Base-by-base conservation (phyloP, 257 asterid species). In the Solanum ossicruentum region DNA sequence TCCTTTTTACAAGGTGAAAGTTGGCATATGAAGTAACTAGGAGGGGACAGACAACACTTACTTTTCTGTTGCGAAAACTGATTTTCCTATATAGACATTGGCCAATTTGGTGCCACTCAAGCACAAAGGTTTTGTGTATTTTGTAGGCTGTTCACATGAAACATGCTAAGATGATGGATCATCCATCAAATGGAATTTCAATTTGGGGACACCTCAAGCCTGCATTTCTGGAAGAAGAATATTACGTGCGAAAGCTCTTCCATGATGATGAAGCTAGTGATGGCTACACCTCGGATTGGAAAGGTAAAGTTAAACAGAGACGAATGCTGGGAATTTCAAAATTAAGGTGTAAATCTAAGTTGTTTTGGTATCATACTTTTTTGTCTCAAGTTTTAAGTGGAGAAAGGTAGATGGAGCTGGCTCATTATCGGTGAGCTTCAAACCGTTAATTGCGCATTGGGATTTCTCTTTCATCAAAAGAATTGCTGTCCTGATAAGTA, bases 171-270 rank as follows among this genome's bases (percentile, higher is more conserved):
- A 45, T 84, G 88, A 92, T 94, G 93, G 93, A 93, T 86, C 86
- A 81, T 83, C 98, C 97, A 18, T 89, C 93, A 79, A 93, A 94
- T 84, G 93, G 97, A 65, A 96, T 94, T 89, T 93, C 94, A 54
- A 75, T 94, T 63, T 90, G 88, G 91, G 98, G 98, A 80, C 84
- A 86, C 88, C 92, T 94, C 86, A 91, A 87, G 89, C 95, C 95
- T 79, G 90, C 92, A 67, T 92, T 83, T 84, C 60, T 88, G 52
- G 97, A 93, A 87, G 95, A 93, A 87, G 97, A 93, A 85, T 83
- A 75, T 82, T 91, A 92, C 86, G 89, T 94, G 69, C 91, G 93
- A 69, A 88, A 90, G 87, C 91, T 94, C 87, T 94, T 94, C 80
- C 83, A 43, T 77, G 82, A 83, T 23, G 91, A 87, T 79, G 92